phyloP scores from a whole-genome alignment of 2,329 filamentous ascomycete species.

The Paecilomyces sp. region DNA sequence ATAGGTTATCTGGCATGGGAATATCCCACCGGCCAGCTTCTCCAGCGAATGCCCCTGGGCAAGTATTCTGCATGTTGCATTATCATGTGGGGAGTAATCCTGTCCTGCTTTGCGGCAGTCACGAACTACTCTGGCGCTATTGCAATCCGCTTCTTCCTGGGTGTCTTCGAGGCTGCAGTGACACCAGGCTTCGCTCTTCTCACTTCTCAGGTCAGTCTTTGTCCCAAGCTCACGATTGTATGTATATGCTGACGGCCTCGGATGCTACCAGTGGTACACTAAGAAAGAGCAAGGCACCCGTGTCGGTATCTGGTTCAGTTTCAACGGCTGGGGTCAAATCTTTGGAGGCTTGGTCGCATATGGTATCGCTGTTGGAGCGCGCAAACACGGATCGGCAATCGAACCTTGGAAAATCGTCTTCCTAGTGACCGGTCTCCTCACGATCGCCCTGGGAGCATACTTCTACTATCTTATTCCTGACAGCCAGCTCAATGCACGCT shows the following conservation, averaged over 20 bases:
- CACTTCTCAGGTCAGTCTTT: constrained; percentile 44
- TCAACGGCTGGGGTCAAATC: constrained; percentile 59
- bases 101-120: constrained; percentile 58
- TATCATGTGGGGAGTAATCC: constrained; percentile 55
- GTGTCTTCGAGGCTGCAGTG: constrained; percentile 61
- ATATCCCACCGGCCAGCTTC: constrained; percentile 58
- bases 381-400: constrained; percentile 49
- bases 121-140: constrained; percentile 55
- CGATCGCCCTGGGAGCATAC: constrained; percentile 39
- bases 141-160: constrained; percentile 60
- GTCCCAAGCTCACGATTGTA: background rate
- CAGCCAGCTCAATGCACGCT: constrained; percentile 54
- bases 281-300: constrained; percentile 59
- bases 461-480: constrained; percentile 52
- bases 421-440: constrained; percentile 48
- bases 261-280: constrained; percentile 57
- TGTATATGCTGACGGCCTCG: background rate
- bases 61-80: constrained; percentile 61
- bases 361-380: constrained; percentile 52
- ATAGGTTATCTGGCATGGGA: constrained; percentile 51
- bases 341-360: constrained; percentile 58
- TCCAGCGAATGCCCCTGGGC: constrained; percentile 57
- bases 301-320: constrained; percentile 61
- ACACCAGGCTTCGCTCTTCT: constrained; percentile 63
- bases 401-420: constrained; percentile 61